Conservation (phyloP, 1,284 basidiomycete species). For the Hymenochaete sp. region DNA sequence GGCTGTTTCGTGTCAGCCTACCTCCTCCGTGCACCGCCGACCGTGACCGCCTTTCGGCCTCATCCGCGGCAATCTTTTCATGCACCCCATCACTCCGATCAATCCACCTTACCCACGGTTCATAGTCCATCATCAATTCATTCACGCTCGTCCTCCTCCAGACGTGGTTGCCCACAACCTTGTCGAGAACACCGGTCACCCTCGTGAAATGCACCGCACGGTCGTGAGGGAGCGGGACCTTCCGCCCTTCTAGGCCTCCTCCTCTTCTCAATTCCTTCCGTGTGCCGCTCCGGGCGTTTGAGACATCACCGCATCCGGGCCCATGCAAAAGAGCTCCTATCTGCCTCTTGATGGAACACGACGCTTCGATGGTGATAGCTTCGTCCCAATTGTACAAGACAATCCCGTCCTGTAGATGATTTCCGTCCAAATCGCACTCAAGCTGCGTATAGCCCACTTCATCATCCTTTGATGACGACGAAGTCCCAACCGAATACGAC, state of each 20-base stretch:
- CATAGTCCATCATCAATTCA: slow-evolving; percentile 57
- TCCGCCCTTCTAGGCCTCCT: neutral
- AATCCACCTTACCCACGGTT: slow-evolving; percentile 63
- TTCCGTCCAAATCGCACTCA: slow-evolving; percentile 1
- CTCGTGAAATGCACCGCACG: slow-evolving; percentile 35
- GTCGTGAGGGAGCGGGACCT: slow-evolving; percentile 26
- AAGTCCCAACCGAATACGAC: slow-evolving; percentile 1
- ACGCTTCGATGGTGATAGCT: slow-evolving; percentile 6
- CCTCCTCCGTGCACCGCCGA: slow-evolving; percentile 24
- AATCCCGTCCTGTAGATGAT: slow-evolving; percentile 15
- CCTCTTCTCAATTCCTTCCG: too few relatives aligned
- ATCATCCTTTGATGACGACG: slow-evolving; percentile 9
- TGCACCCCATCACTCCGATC: slow-evolving; percentile 32
- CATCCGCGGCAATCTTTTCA: slow-evolving; percentile 26
- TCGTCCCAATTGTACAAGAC: slow-evolving; percentile 14
- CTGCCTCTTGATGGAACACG: neutral
- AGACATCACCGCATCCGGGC: slow-evolving; percentile 1
- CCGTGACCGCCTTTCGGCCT: slow-evolving; percentile 24
- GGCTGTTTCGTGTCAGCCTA: slow-evolving; percentile 51
- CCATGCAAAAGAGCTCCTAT: neutral
- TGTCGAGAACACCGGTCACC: slow-evolving; percentile 31
- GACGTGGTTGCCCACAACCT: slow-evolving; percentile 27
- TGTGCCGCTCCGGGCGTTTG: slow-evolving; percentile 12
- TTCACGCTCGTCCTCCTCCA: slow-evolving; percentile 33
- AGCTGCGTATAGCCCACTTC: slow-evolving; percentile 12